These are phyloP conservation scores for Wickerhamiella parazyma DNA, from an alignment of 805 yeast species.

Conservation along the genomic window DNA sequence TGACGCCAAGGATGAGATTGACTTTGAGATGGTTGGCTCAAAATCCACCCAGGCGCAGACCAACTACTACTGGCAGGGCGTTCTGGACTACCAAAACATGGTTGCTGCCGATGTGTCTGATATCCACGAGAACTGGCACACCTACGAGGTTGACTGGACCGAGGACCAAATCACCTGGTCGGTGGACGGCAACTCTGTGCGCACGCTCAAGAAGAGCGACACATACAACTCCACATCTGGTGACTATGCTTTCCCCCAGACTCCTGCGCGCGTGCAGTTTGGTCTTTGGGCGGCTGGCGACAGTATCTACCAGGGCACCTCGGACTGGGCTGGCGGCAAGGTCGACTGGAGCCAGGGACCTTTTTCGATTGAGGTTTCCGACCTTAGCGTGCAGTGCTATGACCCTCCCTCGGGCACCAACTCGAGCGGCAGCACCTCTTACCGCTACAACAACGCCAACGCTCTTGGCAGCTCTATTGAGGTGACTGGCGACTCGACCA, in stretches of 20 bases:
- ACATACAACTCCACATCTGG: conserved; percentile 48
- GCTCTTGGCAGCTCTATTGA: conserved; percentile 34
- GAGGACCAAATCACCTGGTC: conserved; percentile 60
- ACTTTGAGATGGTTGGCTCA: conserved; percentile 74
- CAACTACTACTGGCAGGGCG: conserved; percentile 70
- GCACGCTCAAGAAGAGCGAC: conserved; percentile 44
- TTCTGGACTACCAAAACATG: conserved; percentile 51
- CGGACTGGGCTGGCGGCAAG: conserved; percentile 75
- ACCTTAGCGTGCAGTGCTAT: conserved; percentile 52
- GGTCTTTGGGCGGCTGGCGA: conserved; percentile 45
- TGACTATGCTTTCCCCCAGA: conserved; percentile 70
- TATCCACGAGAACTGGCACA: conserved; percentile 59
- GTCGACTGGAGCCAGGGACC: conserved; percentile 78
- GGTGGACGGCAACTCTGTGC: conserved; percentile 52
- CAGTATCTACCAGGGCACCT: conserved; percentile 47
- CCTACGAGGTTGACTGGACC: conserved; percentile 68
- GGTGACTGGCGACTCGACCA: conserved; percentile 49
- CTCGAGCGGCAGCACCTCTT: conserved; percentile 36
- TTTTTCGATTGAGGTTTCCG: conserved; percentile 57
- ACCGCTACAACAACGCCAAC: conserved; percentile 41
- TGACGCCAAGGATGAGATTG: conserved; percentile 81
- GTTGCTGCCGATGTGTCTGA: conserved; percentile 28
- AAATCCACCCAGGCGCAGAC: conserved; percentile 55
- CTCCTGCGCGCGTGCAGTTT: conserved; percentile 73
- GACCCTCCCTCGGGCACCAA: conserved; percentile 50